Base-by-base conservation (phyloP, 306 rosid species). In the Casuarina cunninghamiana region DNA sequence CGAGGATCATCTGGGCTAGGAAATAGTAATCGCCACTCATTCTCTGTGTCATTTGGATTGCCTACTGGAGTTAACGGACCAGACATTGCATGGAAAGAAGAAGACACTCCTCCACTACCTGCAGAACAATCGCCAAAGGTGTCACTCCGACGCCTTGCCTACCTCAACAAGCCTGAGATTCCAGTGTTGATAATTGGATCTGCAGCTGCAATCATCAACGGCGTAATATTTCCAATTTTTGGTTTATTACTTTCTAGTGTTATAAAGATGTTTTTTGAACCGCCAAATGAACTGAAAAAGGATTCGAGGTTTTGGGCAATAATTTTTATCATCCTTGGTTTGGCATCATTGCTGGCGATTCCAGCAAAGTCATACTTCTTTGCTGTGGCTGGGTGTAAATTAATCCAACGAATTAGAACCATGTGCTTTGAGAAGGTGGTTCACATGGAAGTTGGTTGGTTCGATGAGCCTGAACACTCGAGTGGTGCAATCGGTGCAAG, bases 401-500 rank as follows among this genome's bases (percentile, higher is more conserved):
- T 89, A 80, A 83, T 89, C 19, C 71, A 73, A 61, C 77, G 93
- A 54, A 75, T 89, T 46, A 44, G 91, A 32, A 5, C 50, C 26
- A 69, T 82, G 83, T 83, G 89, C 72, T 89, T 87, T 19, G 87
- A 87, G 80, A 89, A 89, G 76, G 69, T 82, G 37, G 71, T 85
- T 80, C 81, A 77, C 73, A 87, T 83, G 90, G 93, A 89, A 77
- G 81, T 87, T 42, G 37, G 82, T 19, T 78, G 82, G 82, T 78
- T 78, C 2, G 77, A 78, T 32, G 63, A 72, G 48, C 35, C 84
- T 17, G 88, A 78, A 19, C 77, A 89, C 73, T 85, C 91, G 39
- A 85, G 89, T 54, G 91, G 89, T 72, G 82, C 88, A 39, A 75
- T 85, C 54, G 89, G 91, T 66, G 85, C 93, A 46, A 89, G 88